Base-by-base conservation (phyloP, 164 flowering plant genomes). In the Annona cherimola region DNA sequence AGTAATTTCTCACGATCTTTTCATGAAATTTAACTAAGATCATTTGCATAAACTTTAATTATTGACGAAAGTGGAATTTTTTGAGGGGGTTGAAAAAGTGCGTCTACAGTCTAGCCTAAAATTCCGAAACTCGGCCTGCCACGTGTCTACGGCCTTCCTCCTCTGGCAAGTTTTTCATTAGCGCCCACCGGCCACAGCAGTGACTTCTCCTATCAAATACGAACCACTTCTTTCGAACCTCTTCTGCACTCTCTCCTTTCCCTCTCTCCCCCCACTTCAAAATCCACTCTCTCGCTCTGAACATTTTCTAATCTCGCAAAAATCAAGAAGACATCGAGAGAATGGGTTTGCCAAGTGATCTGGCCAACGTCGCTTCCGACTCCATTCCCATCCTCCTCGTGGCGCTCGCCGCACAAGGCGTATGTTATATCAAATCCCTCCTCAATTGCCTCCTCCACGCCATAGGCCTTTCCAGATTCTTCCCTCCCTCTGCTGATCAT, bases 341-440 rank as follows among this genome's bases (percentile, higher is more conserved):
- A n/a, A 92, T 93, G 98, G 98, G 98, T 0, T 74, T 93, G 11
- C 87, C 85, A 18, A 71, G 77, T 68, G 82, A 84, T 70, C 79
- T 93, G 4, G 82, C 70, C 86, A 92, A 93, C 81, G 81, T 88
- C 1, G 78, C 92, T 2, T 80, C 95, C 1, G 93, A 87, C 41
- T 91, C 96, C 2, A 81, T 89, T 69, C 91, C 88, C 3, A 77
- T 86, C 2, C 78, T 89, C 6, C 63, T 87, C 3, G 20, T 89
- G 0, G 83, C 89, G 1, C 62, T 83, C 44, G 14, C 87, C 73
- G 96, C 87, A 61, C 80, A 60, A 78, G 76, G 78, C 81, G 74
- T 89, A 26, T n/a, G 66, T 42, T 74, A 79, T 63, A 79, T 85
- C 73, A 84, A 80, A 42, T 73, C 86, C 60, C 42, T 81, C 7